phyloP scores from a whole-genome alignment of 305 asterid species.

The Striga hermonthica region DNA sequence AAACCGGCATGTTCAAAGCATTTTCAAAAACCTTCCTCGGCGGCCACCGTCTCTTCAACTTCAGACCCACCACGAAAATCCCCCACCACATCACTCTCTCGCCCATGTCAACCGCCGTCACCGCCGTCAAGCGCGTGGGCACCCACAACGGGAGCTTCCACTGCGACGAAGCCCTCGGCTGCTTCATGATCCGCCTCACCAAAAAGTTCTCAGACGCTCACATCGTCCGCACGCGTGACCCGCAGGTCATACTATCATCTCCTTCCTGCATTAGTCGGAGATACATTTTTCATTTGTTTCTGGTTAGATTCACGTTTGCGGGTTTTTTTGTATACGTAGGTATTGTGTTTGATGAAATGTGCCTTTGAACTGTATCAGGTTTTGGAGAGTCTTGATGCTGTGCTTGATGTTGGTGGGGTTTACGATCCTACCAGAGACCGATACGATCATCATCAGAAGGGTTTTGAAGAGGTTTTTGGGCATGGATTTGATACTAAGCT shows the following conservation, averaged over 20 bases:
- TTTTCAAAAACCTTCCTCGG: conserved; percentile 36
- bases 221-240: conserved; percentile 76
- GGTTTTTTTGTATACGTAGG: conserved; percentile 10
- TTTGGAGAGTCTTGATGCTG: conserved; percentile 80
- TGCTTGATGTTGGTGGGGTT: conserved; percentile 85
- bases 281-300: too few relatives aligned
- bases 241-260: conserved; percentile 44
- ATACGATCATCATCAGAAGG: conserved; percentile 90
- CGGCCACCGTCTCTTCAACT: conserved; percentile 33
- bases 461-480: conserved; percentile 81
- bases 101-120: conserved; percentile 47
- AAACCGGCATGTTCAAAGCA: conserved; percentile 35
- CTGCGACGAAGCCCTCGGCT: conserved; percentile 97
- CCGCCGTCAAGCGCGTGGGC: conserved; percentile 59
- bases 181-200: conserved; percentile 93
- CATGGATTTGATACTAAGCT: conserved; percentile 80
- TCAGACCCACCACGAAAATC: conserved; percentile 24
- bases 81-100: conserved; percentile 28
- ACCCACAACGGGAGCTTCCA: conserved; percentile 96
- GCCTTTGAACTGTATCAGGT: conserved; percentile 42
- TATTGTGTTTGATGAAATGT: conserved; percentile 52
- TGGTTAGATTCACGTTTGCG: background rate
- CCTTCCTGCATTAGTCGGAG: background rate
- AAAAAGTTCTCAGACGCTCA: conserved; percentile 61
- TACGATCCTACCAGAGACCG: conserved; percentile 64